These are phyloP conservation scores for Claviceps citrina DNA, from an alignment of 2,329 filamentous ascomycete genomes.

Conservation along the genomic window DNA sequence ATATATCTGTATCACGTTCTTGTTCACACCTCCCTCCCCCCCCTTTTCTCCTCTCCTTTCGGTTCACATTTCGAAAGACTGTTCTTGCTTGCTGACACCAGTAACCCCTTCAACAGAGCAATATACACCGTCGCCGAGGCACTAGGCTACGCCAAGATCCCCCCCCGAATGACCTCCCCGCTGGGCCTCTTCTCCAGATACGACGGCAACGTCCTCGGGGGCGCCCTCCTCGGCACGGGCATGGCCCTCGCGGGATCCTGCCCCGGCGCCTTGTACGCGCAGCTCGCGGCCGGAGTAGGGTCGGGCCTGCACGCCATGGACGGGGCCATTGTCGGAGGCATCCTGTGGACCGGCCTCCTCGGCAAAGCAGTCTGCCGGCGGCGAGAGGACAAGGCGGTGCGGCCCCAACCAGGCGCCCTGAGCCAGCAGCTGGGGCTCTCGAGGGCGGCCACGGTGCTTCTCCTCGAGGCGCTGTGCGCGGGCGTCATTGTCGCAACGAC, in stretches of 20 bases:
- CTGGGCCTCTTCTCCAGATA: constrained; percentile 37
- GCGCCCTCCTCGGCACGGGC: constrained; percentile 44
- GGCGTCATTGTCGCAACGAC: constrained; percentile 25
- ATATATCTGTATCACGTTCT: not conserved
- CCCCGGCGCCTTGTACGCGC: constrained; percentile 48
- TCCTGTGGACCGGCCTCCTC: constrained; percentile 33
- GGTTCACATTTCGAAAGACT: no score
- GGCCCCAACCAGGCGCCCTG: constrained; percentile 19
- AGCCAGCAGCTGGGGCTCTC: constrained; percentile 26
- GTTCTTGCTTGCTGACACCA: no score
- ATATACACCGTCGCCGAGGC: constrained; percentile 30
- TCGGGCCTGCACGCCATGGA: constrained; percentile 36
- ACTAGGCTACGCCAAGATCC: constrained; percentile 26
- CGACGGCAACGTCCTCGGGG: constrained; percentile 52
- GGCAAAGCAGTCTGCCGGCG: constrained; percentile 18
- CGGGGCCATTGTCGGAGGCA: constrained; percentile 40
- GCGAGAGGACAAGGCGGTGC: constrained; percentile 12
- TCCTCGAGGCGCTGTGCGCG: constrained; percentile 28
- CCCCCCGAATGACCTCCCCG: constrained; percentile 34
- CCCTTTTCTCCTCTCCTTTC: no score
- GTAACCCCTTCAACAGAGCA: constrained; percentile 18
- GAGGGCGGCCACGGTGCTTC: constrained; percentile 20
- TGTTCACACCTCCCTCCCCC: not conserved
- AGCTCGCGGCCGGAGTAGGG: constrained; percentile 37
- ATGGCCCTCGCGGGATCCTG: constrained; percentile 52